Base-by-base conservation (phyloP, 345 rosid species). In the Syzygium grande region DNA sequence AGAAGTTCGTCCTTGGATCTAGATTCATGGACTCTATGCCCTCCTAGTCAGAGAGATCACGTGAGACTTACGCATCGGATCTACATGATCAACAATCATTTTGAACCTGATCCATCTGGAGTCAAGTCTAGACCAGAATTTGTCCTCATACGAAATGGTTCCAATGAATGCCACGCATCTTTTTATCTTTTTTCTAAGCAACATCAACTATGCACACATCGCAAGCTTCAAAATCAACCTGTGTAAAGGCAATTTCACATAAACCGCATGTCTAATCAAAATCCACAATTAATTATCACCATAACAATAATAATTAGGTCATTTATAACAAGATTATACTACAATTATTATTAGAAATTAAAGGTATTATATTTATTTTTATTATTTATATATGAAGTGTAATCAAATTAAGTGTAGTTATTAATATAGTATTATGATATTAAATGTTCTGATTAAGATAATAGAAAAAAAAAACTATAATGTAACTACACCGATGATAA, bases 101-200 rank as follows among this genome's bases (percentile, higher is more conserved):
- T 27, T 61, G 14, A 13, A 61, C 1, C 7, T 3, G 0, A 61
- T 13, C 17, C 34, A 61, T 61, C 9, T 13, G 0, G 0, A 61
- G 5, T n/a, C 4, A 0, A 61, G 1, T 61, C 34, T 61, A 61
- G 0, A 61, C 29, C 5, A 0, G 73, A 61, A n/a, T 61, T 61
- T 61, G 34, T 4, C 3, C 14, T 61, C 13, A 2, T 34, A n/a
- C 2, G 2, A 61, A 61, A 61, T 61, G 73, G 9, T 13, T 61
- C 4, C 0, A n/a, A 15, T 0, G 1, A 61, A 27, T n/a, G 34
- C 2, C 17, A n/a, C n/a, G 34, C 17, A 27, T 61, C 27, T 27
- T 61, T 59, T 11, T 54, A 61, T 27, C 34, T n/a, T n/a, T n/a
- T 61, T 61, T 6, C 73, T 61, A n/a, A 13, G 68, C 9, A 61